Evolutionary conservation across 805 yeast genomes (phyloP).

Genomic region (Candida cerambycidarum): DNA sequence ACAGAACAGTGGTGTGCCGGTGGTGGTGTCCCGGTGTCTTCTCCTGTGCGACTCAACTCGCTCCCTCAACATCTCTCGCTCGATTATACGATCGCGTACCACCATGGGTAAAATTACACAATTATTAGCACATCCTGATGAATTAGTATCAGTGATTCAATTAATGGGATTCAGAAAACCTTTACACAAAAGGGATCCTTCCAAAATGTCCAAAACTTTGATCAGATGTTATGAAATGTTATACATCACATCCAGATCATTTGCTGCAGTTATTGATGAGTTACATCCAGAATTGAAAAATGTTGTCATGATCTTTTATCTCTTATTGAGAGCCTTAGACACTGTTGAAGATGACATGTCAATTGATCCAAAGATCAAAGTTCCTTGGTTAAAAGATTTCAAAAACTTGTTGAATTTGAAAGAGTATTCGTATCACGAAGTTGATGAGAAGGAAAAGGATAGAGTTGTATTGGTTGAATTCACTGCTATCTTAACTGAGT

Average conservation of each 20-base stretch:
- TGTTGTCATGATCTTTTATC: constrained; percentile 79
- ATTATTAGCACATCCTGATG: constrained; percentile 67
- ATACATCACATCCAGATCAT: constrained; percentile 77
- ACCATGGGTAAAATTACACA: constrained; percentile 65
- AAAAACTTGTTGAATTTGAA: constrained; percentile 57
- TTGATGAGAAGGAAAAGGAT: constrained; percentile 76
- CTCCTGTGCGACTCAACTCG: too few species aligned
- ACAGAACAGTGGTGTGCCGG: too few species aligned
- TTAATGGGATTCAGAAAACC: constrained; percentile 53
- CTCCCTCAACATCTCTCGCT: too few species aligned
- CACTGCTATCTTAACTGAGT: constrained; percentile 66
- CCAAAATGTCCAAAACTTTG: constrained; percentile 29
- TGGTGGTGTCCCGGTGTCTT: too few species aligned
- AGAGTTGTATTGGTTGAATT: constrained; percentile 79
- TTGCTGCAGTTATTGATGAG: constrained; percentile 90
- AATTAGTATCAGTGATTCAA: constrained; percentile 66
- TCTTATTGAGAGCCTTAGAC: constrained; percentile 86
- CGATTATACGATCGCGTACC: neutral
- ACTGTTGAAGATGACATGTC: constrained; percentile 97
- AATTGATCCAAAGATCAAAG: constrained; percentile 64
- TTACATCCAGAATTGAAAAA: constrained; percentile 85
- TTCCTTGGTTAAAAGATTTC: constrained; percentile 72
- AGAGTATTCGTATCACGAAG: constrained; percentile 83
- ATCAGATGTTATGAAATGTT: constrained; percentile 68
- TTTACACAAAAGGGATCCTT: constrained; percentile 47